Conservation (phyloP, 1,284 basidiomycete species). For the Sutorius eximius region DNA sequence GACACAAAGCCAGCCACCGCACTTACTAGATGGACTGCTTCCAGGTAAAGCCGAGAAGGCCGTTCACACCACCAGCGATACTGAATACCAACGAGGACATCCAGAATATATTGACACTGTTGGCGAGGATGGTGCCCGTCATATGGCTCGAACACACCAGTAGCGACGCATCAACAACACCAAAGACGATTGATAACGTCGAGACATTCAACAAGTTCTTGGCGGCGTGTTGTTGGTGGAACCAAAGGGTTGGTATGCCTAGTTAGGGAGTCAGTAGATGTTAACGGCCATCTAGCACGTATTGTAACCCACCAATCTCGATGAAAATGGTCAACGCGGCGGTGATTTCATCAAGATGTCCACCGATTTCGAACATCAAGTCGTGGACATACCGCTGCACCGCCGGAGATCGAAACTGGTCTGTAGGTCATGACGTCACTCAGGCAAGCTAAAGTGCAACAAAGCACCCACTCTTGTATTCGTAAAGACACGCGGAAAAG, state of each 20-base stretch:
- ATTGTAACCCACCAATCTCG: slow-evolving; percentile 45
- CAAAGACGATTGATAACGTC: slow-evolving; percentile 60
- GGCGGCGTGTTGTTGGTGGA: slow-evolving; percentile 55
- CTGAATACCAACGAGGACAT: slow-evolving; percentile 61
- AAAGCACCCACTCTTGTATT: slow-evolving; percentile 25
- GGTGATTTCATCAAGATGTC: slow-evolving; percentile 53
- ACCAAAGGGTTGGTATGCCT: slow-evolving; percentile 61
- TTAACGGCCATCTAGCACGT: background rate
- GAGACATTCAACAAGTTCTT: slow-evolving; percentile 53
- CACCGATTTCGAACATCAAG: slow-evolving; percentile 48
- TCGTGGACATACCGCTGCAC: slow-evolving; percentile 60
- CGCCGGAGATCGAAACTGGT: slow-evolving; percentile 50
- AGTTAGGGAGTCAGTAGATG: slow-evolving; percentile 6
- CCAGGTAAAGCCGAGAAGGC: slow-evolving; percentile 56
- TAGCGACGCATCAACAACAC: slow-evolving; percentile 53
- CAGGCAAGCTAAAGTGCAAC: slow-evolving; percentile 16
- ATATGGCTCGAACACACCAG: slow-evolving; percentile 46
- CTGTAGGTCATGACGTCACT: slow-evolving; percentile 10
- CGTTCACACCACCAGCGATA: slow-evolving; percentile 60
- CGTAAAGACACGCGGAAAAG: slow-evolving; percentile 29
- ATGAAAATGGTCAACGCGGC: slow-evolving; percentile 50
- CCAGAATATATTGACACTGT: slow-evolving; percentile 57
- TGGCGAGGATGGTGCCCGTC: slow-evolving; percentile 23
- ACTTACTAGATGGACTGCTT: slow-evolving; percentile 59
- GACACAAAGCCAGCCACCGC: slow-evolving; percentile 12